Percentiles rank a stretch among this genome's conserved stretches.
Conservation (phyloP, 306 rosid species). For the Citrullus mucosospermus region DNA sequence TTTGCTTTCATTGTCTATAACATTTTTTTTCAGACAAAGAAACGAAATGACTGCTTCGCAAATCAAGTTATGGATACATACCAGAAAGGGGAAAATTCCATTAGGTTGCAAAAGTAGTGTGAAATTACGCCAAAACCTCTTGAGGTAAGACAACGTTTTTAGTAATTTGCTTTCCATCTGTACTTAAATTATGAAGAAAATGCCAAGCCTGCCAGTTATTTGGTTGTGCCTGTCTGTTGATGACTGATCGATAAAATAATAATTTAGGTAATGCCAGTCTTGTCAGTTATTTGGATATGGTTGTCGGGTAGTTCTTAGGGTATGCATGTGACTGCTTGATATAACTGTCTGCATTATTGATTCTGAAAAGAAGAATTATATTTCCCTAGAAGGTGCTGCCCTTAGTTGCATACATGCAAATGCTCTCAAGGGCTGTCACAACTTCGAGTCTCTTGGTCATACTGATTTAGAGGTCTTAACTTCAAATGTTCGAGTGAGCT, state of each 20-base stretch:
- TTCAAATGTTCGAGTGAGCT: too few relatives aligned
- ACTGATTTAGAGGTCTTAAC: too few relatives aligned
- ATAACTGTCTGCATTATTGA: slow-evolving; percentile 17
- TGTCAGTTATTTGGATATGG: slow-evolving; percentile 22
- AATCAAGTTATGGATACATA: background rate
- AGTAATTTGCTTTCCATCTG: background rate
- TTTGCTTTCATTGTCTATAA: background rate
- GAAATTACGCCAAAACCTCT: background rate
- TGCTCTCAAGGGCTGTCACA: too few relatives aligned
- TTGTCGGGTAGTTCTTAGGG: slow-evolving; percentile 25
- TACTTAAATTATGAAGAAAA: slow-evolving; percentile 1
- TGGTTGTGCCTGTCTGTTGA: slow-evolving; percentile 10
- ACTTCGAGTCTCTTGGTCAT: too few relatives aligned
- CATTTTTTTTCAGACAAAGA: background rate
- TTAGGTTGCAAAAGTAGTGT: background rate
- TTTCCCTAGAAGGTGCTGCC: background rate
- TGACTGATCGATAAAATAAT: slow-evolving; percentile 4
- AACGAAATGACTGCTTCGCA: background rate
- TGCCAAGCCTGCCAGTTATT: slow-evolving; percentile 1
- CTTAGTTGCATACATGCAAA: background rate
- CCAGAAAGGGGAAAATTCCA: background rate
- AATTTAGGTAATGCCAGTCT: slow-evolving; percentile 10
- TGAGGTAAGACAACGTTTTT: background rate
- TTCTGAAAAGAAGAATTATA: background rate
- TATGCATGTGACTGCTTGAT: slow-evolving; percentile 32